Evolutionary conservation across 2,329 filamentous ascomycete species (phyloP), one percentile per base, ranked within the genome.

Genomic region (Colletotrichum lentis): DNA sequence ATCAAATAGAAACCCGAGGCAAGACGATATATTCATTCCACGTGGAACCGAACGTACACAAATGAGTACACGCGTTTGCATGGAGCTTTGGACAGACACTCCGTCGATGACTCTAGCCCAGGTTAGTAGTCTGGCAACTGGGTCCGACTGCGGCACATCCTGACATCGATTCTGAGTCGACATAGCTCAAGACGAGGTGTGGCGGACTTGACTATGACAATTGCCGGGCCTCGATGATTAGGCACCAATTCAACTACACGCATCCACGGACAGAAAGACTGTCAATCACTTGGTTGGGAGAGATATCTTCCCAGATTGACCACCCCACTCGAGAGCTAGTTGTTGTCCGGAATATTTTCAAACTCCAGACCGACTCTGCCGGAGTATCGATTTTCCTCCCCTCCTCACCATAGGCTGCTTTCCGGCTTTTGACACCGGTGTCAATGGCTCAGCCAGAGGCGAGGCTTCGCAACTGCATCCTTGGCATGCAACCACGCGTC

Each of bases 401-500:
- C n/a, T 14, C 10, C 2, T 27, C 7, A 31, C 27, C 27, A 31
- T 10, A 20, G 27, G 27, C 31, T 6, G 31, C 18, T 2, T 35
- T 18, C 5, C n/a, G 22, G 31, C 27, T 18, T 18, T 35, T 52
- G 18, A 35, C 27, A 35, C 16, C 10, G 27, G 14, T 20, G 49
- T 20, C 11, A 7, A 27, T 52, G 27, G 43, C 20, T 31, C 56
- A 2, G 27, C 27, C 8, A n/a, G 16, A 52, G 24, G 27, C 60
- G 20, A 64, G 22, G 56, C 41, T 27, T 47, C 43, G 22, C 22
- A 24, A 39, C 43, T 18, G 37, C 55, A 35, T 46, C 14, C 50
- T 69, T 66, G 66, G 62, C 49, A 69, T 60, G 65, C 62, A 49
- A 54, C 22, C 65, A 58, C 22, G 10, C 54, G 35, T 44, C 22